These are phyloP conservation scores for Calocybe cyanea DNA, from an alignment of 768 basidiomycete genomes.

Conservation along the genomic window DNA sequence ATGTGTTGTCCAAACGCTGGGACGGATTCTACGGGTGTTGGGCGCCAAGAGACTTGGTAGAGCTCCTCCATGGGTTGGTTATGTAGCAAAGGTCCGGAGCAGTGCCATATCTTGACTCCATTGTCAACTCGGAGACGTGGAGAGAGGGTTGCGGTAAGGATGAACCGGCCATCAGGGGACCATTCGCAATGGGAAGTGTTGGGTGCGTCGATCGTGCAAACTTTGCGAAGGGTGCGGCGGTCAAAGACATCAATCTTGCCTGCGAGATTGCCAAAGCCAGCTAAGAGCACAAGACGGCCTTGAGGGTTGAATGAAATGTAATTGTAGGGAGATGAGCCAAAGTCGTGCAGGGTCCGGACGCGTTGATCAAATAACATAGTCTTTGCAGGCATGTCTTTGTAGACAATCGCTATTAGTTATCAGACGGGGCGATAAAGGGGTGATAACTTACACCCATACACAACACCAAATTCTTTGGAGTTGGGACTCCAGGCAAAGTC, in stretches of 20 bases:
- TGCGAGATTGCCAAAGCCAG: constrained; percentile 95
- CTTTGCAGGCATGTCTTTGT: constrained; percentile 90
- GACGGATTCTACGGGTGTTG: constrained; percentile 59
- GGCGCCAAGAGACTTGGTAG: constrained; percentile 86
- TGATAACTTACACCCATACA: constrained; percentile 82
- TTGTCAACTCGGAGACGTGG: constrained; percentile 96
- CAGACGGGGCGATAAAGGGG: too few relatives aligned
- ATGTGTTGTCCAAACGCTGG: constrained; percentile 65
- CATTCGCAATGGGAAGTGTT: constrained; percentile 95
- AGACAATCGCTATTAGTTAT: not conserved
- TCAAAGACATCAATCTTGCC: constrained; percentile 94
- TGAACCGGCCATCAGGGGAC: constrained; percentile 90
- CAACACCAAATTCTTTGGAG: constrained; percentile 93
- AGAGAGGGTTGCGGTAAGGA: constrained; percentile 93
- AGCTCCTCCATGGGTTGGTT: constrained; percentile 81
- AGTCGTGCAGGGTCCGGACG: constrained; percentile 84
- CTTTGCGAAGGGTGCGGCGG: constrained; percentile 76
- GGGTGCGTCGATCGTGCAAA: constrained; percentile 80
- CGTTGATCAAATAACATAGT: constrained; percentile 89
- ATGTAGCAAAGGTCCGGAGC: constrained; percentile 83
- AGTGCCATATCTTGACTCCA: constrained; percentile 95
- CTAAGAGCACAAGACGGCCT: constrained; percentile 80
- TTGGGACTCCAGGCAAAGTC: constrained; percentile 97
- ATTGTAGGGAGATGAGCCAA: constrained; percentile 87
- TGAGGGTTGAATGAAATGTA: constrained; percentile 95